phyloP scores from a whole-genome alignment of 768 basidiomycete species.

The Hericium erinaceus region DNA sequence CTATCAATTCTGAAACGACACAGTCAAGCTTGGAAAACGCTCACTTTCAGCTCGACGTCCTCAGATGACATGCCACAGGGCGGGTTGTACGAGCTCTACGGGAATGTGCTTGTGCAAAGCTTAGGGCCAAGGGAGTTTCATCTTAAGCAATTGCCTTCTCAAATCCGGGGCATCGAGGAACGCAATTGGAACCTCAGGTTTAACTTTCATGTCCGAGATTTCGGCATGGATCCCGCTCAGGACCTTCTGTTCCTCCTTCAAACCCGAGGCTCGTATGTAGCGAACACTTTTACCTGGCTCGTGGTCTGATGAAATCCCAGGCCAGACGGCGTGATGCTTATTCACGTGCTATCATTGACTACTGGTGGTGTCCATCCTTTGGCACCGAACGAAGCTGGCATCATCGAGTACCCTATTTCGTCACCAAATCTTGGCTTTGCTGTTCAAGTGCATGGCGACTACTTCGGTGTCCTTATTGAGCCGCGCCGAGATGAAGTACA shows the following conservation, averaged over 20 bases:
- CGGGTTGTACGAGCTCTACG: conserved; percentile 12
- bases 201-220: conserved; percentile 6
- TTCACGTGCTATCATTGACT: not conserved
- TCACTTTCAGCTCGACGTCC: conserved; percentile 3
- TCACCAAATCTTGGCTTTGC: conserved; percentile 2
- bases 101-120: conserved; percentile 9
- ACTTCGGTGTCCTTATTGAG: conserved; percentile 7
- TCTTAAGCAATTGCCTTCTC: conserved; percentile 10
- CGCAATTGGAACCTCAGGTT: conserved; percentile 9
- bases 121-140: not conserved
- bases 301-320: too few species aligned
- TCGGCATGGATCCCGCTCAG: conserved; percentile 13
- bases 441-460: conserved; percentile 8
- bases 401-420: not conserved
- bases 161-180: conserved; percentile 7
- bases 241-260: conserved; percentile 11
- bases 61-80: not conserved
- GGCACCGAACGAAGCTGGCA: not conserved
- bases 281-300: not conserved
- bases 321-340: not conserved
- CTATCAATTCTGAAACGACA: conserved; percentile 1
- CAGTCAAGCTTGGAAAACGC: conserved; percentile 5
- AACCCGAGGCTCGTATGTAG: conserved; percentile 20
- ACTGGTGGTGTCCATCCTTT: not conserved
- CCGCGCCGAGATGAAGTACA: not conserved